phyloP scores from a whole-genome alignment of 768 basidiomycete species.

The Pleurotus eryngii region DNA sequence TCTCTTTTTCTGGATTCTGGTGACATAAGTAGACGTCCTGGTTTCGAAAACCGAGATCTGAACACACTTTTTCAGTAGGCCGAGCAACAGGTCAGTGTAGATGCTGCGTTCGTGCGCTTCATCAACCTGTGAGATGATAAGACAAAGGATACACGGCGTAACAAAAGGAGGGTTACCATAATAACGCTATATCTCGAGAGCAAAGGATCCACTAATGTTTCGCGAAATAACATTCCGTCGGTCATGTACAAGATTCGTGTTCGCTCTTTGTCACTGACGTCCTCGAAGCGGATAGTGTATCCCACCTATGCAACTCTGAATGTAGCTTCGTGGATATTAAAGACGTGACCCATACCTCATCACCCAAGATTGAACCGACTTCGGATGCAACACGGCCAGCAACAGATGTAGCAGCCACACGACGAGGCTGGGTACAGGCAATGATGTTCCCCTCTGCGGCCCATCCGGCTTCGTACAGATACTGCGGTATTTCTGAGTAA shows the following conservation, averaged over 20 bases:
- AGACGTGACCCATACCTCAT: conserved; percentile 55
- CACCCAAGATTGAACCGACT: conserved; percentile 83
- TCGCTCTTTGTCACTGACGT: conserved; percentile 77
- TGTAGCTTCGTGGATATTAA: neutral
- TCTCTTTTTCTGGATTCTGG: conserved; percentile 87
- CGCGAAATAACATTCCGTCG: conserved; percentile 97
- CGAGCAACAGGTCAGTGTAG: conserved; percentile 93
- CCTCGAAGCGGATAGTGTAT: conserved; percentile 96
- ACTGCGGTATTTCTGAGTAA: conserved; percentile 85
- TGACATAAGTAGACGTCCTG: too few relatives aligned
- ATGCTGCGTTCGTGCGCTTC: conserved; percentile 96
- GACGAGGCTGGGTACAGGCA: conserved; percentile 89
- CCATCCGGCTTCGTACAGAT: conserved; percentile 93
- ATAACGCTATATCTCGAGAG: conserved; percentile 92
- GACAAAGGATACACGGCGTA: neutral
- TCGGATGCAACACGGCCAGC: conserved; percentile 90
- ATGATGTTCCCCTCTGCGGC: conserved; percentile 77
- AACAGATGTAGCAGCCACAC: conserved; percentile 94
- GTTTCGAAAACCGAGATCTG: too few relatives aligned
- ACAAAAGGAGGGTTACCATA: conserved; percentile 56
- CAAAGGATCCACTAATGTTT: conserved; percentile 88
- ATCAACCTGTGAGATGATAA: conserved; percentile 64
- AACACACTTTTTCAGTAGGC: conserved; percentile 86
- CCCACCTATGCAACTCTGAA: conserved; percentile 67
- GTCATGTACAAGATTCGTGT: conserved; percentile 96